Percentiles rank a stretch among this genome's conserved stretches.
These are phyloP conservation scores for Luffa aegyptiaca DNA, from an alignment of 306 rosid genomes.

Conservation along the genomic window DNA sequence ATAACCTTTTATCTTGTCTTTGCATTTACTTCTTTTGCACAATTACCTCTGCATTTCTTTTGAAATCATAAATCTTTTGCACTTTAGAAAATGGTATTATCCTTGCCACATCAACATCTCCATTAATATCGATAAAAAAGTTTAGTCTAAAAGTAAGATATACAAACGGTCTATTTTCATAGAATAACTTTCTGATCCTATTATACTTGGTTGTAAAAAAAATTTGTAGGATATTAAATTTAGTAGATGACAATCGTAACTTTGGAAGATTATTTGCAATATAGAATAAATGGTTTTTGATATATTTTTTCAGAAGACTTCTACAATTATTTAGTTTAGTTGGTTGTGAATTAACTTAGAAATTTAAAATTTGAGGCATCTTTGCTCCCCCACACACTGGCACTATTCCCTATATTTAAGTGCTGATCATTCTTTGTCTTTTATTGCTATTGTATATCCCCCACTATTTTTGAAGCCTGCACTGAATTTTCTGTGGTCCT, in stretches of 20 bases:
- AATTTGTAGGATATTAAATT: neutral
- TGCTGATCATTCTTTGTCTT: neutral
- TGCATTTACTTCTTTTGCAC: neutral
- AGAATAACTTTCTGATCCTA: too few relatives aligned
- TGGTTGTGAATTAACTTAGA: neutral
- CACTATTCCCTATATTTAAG: neutral
- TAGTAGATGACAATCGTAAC: too few relatives aligned
- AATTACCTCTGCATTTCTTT: neutral
- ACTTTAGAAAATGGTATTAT: neutral
- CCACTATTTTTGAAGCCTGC: neutral
- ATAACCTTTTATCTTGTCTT: neutral
- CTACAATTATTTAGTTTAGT: neutral
- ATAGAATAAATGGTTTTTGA: neutral
- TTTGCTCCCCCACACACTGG: neutral
- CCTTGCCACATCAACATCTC: too few relatives aligned
- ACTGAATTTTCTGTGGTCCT: slow-evolving; percentile 6
- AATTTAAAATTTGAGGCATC: neutral
- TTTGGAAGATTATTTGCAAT: too few relatives aligned
- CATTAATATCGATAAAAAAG: neutral
- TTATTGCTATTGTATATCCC: neutral
- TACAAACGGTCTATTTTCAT: too few relatives aligned
- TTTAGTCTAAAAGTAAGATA: neutral
- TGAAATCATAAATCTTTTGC: neutral
- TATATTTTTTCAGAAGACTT: neutral
- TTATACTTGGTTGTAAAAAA: too few relatives aligned